phyloP scores from a whole-genome alignment of 306 rosid species.

The Fragaria ananassa region DNA sequence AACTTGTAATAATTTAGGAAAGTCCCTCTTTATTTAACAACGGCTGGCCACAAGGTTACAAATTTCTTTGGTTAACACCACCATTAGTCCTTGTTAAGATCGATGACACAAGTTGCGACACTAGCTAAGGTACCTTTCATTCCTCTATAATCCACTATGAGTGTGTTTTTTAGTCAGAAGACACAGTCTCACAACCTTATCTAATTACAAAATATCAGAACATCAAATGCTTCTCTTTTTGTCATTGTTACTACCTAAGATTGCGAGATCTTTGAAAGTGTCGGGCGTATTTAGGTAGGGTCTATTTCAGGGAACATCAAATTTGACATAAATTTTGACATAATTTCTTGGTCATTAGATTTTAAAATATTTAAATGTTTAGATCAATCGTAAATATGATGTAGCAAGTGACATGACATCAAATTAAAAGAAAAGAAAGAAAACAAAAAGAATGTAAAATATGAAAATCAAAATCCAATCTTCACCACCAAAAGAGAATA shows the following conservation, averaged over 20 bases:
- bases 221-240: conserved; percentile 14
- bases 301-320: too few species aligned
- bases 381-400: too few species aligned
- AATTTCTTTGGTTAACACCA: conserved; percentile 1
- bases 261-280: background rate
- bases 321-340: too few species aligned
- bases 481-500: too few species aligned
- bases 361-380: too few species aligned
- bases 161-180: conserved; percentile 5
- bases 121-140: conserved; percentile 16
- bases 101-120: conserved; percentile 11
- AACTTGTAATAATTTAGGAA: conserved; percentile 7
- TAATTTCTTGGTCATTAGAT: too few species aligned
- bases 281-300: conserved; percentile 1
- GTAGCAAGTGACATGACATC: too few species aligned
- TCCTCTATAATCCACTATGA: background rate
- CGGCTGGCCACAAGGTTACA: conserved; percentile 7
- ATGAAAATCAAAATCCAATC: too few species aligned
- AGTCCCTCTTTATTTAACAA: background rate
- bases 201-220: background rate
- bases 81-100: conserved; percentile 15
- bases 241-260: conserved; percentile 13
- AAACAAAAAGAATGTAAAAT: too few species aligned
- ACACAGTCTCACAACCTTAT: conserved; percentile 1
- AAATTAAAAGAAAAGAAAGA: too few species aligned